These are phyloP conservation scores for Monoraphidium neglectum DNA, from an alignment of 139 green algal genomes.

Conservation along the genomic window DNA sequence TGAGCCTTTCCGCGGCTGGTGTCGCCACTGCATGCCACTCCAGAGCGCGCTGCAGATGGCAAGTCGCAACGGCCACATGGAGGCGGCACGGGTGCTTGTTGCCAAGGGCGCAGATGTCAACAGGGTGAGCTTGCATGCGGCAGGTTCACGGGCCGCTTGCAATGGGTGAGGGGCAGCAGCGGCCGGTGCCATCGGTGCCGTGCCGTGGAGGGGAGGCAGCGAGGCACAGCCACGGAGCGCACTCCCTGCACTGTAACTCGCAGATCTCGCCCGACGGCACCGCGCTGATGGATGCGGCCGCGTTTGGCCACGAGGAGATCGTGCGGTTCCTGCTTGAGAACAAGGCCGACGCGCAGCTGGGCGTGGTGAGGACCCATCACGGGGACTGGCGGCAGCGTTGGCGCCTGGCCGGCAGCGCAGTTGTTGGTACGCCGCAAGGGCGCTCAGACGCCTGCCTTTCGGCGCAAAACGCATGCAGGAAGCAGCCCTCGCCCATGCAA, in stretches of 20 bases:
- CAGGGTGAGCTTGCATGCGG: constrained; percentile 1
- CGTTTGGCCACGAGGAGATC: constrained; percentile 10
- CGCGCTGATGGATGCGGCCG: constrained; percentile 20
- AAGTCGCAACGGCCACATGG: background rate
- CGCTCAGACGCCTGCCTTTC: no score
- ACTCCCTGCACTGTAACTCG: background rate
- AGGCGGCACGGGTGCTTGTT: background rate
- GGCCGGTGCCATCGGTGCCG: background rate
- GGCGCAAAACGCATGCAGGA: no score
- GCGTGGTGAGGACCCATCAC: background rate
- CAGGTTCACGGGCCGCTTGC: background rate
- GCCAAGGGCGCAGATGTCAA: constrained; percentile 22
- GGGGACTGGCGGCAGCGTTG: no score
- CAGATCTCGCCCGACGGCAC: constrained; percentile 17
- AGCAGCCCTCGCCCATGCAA: no score
- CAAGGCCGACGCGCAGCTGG: constrained; percentile 3
- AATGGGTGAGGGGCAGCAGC: background rate
- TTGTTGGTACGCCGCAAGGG: no score
- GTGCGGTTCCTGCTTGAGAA: constrained; percentile 7
- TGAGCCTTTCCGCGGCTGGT: background rate
- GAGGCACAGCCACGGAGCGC: background rate
- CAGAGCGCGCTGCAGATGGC: constrained; percentile 26
- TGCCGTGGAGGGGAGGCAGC: background rate
- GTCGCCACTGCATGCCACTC: no score
- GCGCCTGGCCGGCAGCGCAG: no score